Base-by-base conservation (phyloP, 2,329 filamentous ascomycete species). In the Verticillium longisporum region DNA sequence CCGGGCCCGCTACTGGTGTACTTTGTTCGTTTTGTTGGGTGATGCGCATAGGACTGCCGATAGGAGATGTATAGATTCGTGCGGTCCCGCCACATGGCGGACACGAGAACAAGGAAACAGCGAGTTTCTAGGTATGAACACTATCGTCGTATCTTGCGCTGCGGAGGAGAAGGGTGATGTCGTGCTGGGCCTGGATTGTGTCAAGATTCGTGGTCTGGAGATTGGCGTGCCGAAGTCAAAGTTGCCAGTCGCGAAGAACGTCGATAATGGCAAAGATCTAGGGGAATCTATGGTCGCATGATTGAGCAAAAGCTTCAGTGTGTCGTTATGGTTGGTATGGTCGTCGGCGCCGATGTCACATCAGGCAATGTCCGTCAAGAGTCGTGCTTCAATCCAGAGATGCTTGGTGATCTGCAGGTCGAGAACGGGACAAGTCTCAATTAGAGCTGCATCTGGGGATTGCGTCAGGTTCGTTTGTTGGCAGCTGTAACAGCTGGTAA, bases 11-110 rank as follows among this genome's bases (percentile, higher is more conserved):
- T 70, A 58, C 73, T 75, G 62, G 82, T 78, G 78, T 89, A 90
- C 69, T 88, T 88, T 67, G 87, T 86, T 77, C 92, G 92, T 78
- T 96, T 93, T 63, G 88, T 85, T 60, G 95, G 95, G 74, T 97
- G 93, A 76, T 98, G 95, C 70, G 92, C 87, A 78, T 97, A 98
- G 70, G 94, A 98, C 80, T 99, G 95, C 71, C 95, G 93, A 83
- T 98, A 99, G 76, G 95, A 98, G 74, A 99, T 95, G 76, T 96
- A 99, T 92, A 99, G 90, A 75, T 98, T 99, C 69, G 95, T 99
- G 78, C 95, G 90, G 84, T 99, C 95, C 82, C 95, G 92, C 93
- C 93, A 99, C 92, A 97, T 96, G 80, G 84, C 88, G 87, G 83
- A 83, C 80, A 79, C 78, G 72, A 63, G 55, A 70, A 26, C n/a